Percentiles rank a stretch among this genome's conserved stretches.
These are phyloP conservation scores for Mallotus repandus DNA, from an alignment of 441 rosid species.

Conservation along the genomic window DNA sequence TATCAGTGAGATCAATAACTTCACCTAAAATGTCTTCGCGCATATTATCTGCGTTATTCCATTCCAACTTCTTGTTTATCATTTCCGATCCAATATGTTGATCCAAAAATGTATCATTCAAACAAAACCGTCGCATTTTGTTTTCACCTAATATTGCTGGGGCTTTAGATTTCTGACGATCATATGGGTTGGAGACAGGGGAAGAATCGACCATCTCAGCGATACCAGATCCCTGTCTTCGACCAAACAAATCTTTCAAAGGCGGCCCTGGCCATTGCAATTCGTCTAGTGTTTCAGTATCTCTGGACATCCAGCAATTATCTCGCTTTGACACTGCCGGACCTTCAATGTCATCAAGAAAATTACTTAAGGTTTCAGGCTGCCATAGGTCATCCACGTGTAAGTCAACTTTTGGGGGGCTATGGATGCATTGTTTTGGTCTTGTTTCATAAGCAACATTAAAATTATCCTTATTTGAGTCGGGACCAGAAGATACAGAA, in stretches of 20 bases:
- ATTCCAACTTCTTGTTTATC: conserved; percentile 29
- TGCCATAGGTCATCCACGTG: conserved; percentile 43
- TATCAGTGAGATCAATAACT: conserved; percentile 46
- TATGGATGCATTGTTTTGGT: conserved; percentile 33
- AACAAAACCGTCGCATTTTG: conserved; percentile 31
- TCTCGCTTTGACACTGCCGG: conserved; percentile 32
- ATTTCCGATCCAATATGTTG: conserved; percentile 37
- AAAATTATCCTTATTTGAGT: conserved; percentile 54
- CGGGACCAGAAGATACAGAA: conserved; percentile 79
- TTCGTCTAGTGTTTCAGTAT: conserved; percentile 38
- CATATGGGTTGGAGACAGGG: conserved; percentile 22
- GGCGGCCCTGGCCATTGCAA: conserved; percentile 39
- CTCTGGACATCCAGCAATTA: conserved; percentile 44
- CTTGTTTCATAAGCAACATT: conserved; percentile 47
- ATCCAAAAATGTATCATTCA: conserved; percentile 32
- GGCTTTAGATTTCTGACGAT: conserved; percentile 29
- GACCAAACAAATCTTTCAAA: conserved; percentile 37
- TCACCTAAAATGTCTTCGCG: conserved; percentile 52
- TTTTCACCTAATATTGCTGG: conserved; percentile 24
- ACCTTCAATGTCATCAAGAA: conserved; percentile 34
- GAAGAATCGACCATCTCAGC: conserved; percentile 29
- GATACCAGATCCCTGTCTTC: conserved; percentile 36
- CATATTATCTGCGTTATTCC: conserved; percentile 33
- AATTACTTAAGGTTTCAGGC: conserved; percentile 36
- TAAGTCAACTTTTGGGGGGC: conserved; percentile 34